These are phyloP conservation scores for Sindora glabra DNA, from an alignment of 306 rosid species.

Conservation along the genomic window DNA sequence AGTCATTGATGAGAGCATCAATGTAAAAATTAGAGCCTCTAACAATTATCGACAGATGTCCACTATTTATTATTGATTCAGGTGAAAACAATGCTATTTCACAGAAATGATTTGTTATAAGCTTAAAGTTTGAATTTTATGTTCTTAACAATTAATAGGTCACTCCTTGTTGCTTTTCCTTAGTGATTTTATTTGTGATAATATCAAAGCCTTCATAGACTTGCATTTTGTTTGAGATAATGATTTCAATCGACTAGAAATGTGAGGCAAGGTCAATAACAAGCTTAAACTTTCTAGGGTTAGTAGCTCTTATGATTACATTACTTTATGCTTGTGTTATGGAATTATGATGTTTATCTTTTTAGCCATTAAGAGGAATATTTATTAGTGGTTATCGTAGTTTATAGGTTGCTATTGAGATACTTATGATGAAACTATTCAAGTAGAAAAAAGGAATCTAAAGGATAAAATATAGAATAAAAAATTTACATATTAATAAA, in stretches of 20 bases:
- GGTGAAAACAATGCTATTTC: conserved; percentile 26
- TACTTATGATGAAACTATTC: conserved; percentile 24
- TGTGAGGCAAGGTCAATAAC: conserved; percentile 59
- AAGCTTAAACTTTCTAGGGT: conserved; percentile 72
- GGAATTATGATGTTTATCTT: conserved; percentile 13
- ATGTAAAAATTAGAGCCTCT: conserved; percentile 88
- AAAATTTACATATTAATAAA: neutral
- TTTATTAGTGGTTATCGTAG: conserved; percentile 24
- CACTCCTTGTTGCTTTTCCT: conserved; percentile 54
- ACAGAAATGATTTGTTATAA: conserved; percentile 42
- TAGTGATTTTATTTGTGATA: conserved; percentile 63
- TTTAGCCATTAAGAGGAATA: conserved; percentile 32
- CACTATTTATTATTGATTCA: conserved; percentile 27
- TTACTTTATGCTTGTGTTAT: conserved; percentile 58
- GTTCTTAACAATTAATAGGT: conserved; percentile 73
- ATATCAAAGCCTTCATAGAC: conserved; percentile 66
- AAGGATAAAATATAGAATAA: neutral
- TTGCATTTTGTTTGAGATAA: conserved; percentile 91
- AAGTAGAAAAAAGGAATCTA: too few species aligned
- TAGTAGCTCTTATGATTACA: conserved; percentile 83
- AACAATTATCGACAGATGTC: conserved; percentile 59
- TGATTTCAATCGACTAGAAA: conserved; percentile 57
- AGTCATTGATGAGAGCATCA: conserved; percentile 55
- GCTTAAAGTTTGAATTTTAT: conserved; percentile 36
- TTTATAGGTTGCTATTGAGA: conserved; percentile 35